Evolutionary conservation across 441 rosid species (phyloP).

Genomic region (Capsella rubella): DNA sequence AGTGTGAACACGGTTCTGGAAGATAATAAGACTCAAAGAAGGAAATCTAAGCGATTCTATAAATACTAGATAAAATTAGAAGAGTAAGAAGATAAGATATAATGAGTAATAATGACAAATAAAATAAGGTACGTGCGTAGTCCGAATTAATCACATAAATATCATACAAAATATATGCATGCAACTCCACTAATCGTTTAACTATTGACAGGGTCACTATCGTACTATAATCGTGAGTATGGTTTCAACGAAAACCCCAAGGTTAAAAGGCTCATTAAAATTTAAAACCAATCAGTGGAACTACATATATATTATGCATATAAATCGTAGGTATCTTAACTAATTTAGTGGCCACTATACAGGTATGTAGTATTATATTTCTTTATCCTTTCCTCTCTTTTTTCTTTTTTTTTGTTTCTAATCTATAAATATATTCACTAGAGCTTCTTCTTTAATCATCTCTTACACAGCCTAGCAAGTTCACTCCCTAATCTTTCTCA

Average conservation of each 20-base stretch:
- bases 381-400: not conserved
- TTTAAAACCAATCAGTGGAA: slow-evolving; percentile 18
- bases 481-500: slow-evolving; percentile 17
- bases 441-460: slow-evolving; percentile 29
- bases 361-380: slow-evolving; percentile 8
- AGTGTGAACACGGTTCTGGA: not conserved
- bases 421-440: slow-evolving; percentile 38
- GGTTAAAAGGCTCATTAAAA: slow-evolving; percentile 12
- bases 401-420: no score
- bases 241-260: not conserved
- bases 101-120: slow-evolving; percentile 3
- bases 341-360: slow-evolving; percentile 17
- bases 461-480: slow-evolving; percentile 16
- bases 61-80: slow-evolving; percentile 4
- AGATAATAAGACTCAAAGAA: slow-evolving; percentile 3
- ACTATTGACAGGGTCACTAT: slow-evolving; percentile 28
- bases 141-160: not conserved
- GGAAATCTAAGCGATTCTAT: slow-evolving; percentile 20
- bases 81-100: slow-evolving; percentile 1
- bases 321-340: slow-evolving; percentile 10
- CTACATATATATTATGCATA: slow-evolving; percentile 24
- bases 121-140: not conserved
- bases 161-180: slow-evolving; percentile 7
- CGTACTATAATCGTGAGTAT: not conserved
- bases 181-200: slow-evolving; percentile 27